Base-by-base conservation (phyloP, 768 basidiomycete species). In the Podaxis carcinomalis region DNA sequence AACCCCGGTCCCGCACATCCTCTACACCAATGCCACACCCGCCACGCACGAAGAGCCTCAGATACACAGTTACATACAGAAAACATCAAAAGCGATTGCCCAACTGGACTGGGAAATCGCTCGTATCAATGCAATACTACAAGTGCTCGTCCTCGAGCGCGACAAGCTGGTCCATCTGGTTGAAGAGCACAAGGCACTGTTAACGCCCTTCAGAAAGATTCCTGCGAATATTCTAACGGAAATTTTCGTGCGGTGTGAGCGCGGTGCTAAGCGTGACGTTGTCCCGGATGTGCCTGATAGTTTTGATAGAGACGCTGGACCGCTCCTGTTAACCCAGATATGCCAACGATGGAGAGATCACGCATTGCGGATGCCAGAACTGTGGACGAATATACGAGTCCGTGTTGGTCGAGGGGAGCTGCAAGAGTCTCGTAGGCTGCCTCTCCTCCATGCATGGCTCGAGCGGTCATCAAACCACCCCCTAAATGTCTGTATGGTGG, bases 271-370 rank as follows among this genome's bases (percentile, higher is more conserved):
- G 23, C 28, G 52, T 49, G 59, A 61, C 25, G 46, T 51, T 25
- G 23, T 61, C n/a, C 59, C 59, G 35, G 59, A 61, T 28, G 44
- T 61, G 13, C 59, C 52, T 46, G 59, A 61, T 54, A 51, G 52
- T 19, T 61, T 61, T 49, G 59, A 61, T 25, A 53, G 42, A 36
- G 51, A 51, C 36, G 37, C 54, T 35, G 63, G 58, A 36, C 63
- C 63, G 7, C 35, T 64, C 35, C 63, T 64, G 16, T 36, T 64
- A 16, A 61, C 59, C 19, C 63, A 61, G 32, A 50, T 64, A 7
- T 64, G 63, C 40, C 46, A 52, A 39, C 40, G 55, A n/a, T 64
- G 63, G 63, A 56, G 63, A 23, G 28, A 56, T 7, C 58, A 59
- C 11, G 59, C 63, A 1, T 36, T 64, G 9, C 13, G 19, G 14